These are phyloP conservation scores for Leonotis leonurus DNA, from an alignment of 257 asterid genomes.

Conservation along the genomic window DNA sequence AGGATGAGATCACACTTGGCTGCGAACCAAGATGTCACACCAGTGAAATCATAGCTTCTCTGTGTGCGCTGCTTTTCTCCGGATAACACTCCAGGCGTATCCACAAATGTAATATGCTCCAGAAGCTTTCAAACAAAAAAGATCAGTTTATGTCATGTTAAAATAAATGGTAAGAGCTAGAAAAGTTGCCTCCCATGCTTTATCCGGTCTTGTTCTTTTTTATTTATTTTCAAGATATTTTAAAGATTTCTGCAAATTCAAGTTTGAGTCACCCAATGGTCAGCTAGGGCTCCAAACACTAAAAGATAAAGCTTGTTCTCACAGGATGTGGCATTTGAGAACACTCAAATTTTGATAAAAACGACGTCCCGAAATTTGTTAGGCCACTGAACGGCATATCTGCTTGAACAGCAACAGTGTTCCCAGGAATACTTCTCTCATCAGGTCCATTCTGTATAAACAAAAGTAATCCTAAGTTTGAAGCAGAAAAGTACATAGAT, in stretches of 20 bases:
- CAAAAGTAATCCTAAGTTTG: conserved; percentile 1
- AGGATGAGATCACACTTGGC: conserved; percentile 85
- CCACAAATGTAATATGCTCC: conserved; percentile 94
- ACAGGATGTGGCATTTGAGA: conserved; percentile 99
- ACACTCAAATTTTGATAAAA: conserved; percentile 90
- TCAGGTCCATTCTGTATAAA: conserved; percentile 75
- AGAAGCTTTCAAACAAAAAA: conserved; percentile 48
- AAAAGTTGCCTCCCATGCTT: neutral
- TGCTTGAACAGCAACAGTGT: conserved; percentile 94
- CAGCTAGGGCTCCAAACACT: neutral
- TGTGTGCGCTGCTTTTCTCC: conserved; percentile 97
- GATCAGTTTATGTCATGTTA: neutral
- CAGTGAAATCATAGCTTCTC: conserved; percentile 94
- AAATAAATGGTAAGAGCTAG: neutral
- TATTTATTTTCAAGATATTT: neutral
- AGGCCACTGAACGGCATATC: conserved; percentile 93
- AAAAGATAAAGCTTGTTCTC: conserved; percentile 29
- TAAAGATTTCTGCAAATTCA: neutral
- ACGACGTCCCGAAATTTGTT: conserved; percentile 85
- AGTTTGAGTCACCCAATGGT: neutral
- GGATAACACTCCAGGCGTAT: conserved; percentile 92
- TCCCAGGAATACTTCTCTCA: conserved; percentile 95
- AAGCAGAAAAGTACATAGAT: no score
- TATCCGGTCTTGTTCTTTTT: neutral
- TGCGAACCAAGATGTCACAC: conserved; percentile 97